Base-by-base conservation (phyloP, 73 alveolate species). In the Tetrahymena elliotti region DNA sequence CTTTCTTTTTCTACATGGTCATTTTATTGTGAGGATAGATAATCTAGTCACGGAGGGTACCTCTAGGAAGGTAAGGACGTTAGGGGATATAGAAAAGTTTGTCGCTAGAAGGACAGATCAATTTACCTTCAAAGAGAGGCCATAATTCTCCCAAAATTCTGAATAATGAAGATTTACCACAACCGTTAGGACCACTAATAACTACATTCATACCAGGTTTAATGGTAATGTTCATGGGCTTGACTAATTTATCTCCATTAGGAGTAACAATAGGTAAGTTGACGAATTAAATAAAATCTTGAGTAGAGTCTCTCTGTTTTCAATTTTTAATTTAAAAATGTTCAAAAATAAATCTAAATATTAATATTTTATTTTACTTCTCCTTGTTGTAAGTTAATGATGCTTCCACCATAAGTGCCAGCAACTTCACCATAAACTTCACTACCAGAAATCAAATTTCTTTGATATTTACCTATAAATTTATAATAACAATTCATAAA, bases 111-210 rank as follows among this genome's bases (percentile, higher is more conserved):
- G 99, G 99, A 94, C 97, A 97, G 96, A 94, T 38, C 33, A 98
- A 94, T 68, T 93, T 96, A 11, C 99, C 99, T 54, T 98, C 98
- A 92, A 97, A 97, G 31, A 98, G 94, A 33, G 99, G 99, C 99
- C 99, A 98, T 39, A 98, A 95, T 83, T 97, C 99, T 15, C 99
- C 99, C 94, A 98, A 94, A 92, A 98, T 98, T 96, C 99, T 96
- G 97, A 98, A 98, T n/a, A 98, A 95, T 31, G 99, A 98, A 34
- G 98, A 93, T 96, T 98, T 98, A 24, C 99, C 99, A 96, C 99
- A 98, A 83, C 99, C 99, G 93, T 98, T 98, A 24, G 99, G 99
- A 37, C 99, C 99, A 11, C 98, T 94, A 68, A 98, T 97, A 94
- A 98, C 95, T 35, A 98, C 94, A 95, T 98, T 97, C 99, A 97